Evolutionary conservation across 148 eudicot species (phyloP), one percentile per base, ranked within the genome.

Genomic region (Amaranthus palmeri): DNA sequence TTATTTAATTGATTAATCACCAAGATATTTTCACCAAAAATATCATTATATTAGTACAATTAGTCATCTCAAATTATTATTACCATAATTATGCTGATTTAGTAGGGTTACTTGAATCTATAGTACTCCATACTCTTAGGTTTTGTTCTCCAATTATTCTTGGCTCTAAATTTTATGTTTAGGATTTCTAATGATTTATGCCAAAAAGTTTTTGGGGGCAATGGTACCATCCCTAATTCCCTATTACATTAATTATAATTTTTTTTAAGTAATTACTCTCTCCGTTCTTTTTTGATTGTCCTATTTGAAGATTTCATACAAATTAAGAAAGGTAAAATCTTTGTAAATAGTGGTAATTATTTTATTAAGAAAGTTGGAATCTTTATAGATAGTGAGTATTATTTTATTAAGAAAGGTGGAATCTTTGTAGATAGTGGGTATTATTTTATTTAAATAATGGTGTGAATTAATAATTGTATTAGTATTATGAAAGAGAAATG

Each of bases 121-220:
- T n/a, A 15, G 47, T 46, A 52, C 36, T 25, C 36, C 36, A 25
- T 25, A 25, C 36, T 25, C 36, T 25, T 25, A 25, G 53, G 12
- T 45, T 65, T 65, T 65, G 17, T n/a, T 65, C 68, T 65, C 68
- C 48, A 65, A 65, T 65, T 65, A 65, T 65, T 46, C 13, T 45
- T 65, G 68, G 68, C 68, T 65, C 68, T 65, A 47, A 46, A 65
- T n/a, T 65, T 65, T 8, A 65, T 65, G 68, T 65, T 3, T 15
- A 46, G 7, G 41, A 65, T 65, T 65, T 65, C 68, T 65, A 46
- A 65, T 65, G 68, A 65, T 65, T 47, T 65, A 65, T 15, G 12
- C 13, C 52, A 12, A 65, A 68, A 53, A 53, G 59, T 53, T 68
- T 10, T 51, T 65, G 18, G 40, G 3, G 12, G 68, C 36, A 25